Conservation (phyloP, 139 green algal genomes). For the Chlamydomonas sp. region DNA sequence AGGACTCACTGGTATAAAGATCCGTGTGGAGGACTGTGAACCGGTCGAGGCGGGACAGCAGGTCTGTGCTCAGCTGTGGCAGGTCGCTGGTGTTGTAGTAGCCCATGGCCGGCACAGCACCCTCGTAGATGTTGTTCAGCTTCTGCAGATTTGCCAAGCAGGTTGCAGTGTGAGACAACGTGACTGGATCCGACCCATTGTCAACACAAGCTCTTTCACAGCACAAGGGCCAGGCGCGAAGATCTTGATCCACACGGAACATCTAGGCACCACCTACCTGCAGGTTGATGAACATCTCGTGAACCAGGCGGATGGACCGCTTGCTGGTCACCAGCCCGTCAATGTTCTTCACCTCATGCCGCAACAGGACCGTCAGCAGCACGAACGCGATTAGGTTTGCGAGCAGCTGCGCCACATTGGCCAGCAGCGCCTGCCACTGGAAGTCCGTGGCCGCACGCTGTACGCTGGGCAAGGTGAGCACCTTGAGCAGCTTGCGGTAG, state of each 20-base stretch:
- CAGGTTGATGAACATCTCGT: conserved; percentile 22
- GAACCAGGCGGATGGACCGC: not conserved
- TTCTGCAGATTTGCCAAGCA: not conserved
- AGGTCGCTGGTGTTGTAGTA: conserved; percentile 4
- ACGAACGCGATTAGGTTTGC: conserved; percentile 28
- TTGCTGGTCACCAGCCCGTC: not conserved
- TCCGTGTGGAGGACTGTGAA: not conserved
- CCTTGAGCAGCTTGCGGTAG: conserved; percentile 33
- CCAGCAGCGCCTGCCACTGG: conserved; percentile 23
- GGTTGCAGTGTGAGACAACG: not conserved
- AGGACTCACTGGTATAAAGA: not conserved
- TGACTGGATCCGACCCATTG: not conserved
- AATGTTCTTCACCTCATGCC: not conserved
- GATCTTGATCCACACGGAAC: no score
- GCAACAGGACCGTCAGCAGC: conserved; percentile 29
- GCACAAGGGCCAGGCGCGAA: no score
- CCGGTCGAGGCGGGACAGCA: not conserved
- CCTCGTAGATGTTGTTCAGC: conserved; percentile 32
- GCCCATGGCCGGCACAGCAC: not conserved
- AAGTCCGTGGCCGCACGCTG: conserved; percentile 32
- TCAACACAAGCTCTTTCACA: no score
- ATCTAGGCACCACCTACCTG: not conserved
- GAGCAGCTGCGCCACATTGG: conserved; percentile 31
- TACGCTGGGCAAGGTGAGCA: conserved; percentile 10
- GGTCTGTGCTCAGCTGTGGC: not conserved